phyloP scores from a whole-genome alignment of 768 basidiomycete genomes.

The Agrocybe praecox region DNA sequence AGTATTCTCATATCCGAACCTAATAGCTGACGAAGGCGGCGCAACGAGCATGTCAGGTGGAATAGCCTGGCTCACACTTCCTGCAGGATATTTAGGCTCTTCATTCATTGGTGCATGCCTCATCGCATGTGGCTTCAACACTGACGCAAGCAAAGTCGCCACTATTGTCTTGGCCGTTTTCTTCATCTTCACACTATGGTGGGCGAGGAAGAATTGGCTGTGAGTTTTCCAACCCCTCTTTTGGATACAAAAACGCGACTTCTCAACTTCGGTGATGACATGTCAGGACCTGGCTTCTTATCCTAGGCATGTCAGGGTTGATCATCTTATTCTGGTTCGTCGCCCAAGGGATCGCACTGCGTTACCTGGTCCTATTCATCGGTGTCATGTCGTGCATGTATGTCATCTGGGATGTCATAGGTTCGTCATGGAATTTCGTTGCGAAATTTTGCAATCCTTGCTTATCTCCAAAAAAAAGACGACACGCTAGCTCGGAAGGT shows the following conservation, averaged over 20 bases:
- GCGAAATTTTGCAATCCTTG: background rate
- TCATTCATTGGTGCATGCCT: conserved; percentile 85
- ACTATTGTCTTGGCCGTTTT: conserved; percentile 80
- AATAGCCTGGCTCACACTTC: conserved; percentile 77
- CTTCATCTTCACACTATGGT: conserved; percentile 89
- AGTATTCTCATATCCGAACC: conserved; percentile 10
- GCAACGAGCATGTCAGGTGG: conserved; percentile 88
- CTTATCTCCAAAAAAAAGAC: conserved; percentile 34
- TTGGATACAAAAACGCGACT: background rate
- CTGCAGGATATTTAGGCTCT: conserved; percentile 82
- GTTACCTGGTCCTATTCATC: conserved; percentile 80
- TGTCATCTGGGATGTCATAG: conserved; percentile 86
- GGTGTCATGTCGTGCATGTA: conserved; percentile 90
- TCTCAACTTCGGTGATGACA: background rate
- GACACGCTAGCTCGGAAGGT: conserved; percentile 85
- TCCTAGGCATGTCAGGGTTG: conserved; percentile 77
- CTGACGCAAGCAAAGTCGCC: conserved; percentile 86
- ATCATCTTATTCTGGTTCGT: conserved; percentile 88
- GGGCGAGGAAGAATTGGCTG: conserved; percentile 79
- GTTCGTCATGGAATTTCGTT: conserved; percentile 34
- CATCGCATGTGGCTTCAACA: conserved; percentile 88
- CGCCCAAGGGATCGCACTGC: conserved; percentile 68
- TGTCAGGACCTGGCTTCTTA: conserved; percentile 61
- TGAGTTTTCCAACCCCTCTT: conserved; percentile 33
- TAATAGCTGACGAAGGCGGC: conserved; percentile 83